Evolutionary conservation across 805 yeast species (phyloP).

Genomic region (Schwanniomyces vanrijiae): DNA sequence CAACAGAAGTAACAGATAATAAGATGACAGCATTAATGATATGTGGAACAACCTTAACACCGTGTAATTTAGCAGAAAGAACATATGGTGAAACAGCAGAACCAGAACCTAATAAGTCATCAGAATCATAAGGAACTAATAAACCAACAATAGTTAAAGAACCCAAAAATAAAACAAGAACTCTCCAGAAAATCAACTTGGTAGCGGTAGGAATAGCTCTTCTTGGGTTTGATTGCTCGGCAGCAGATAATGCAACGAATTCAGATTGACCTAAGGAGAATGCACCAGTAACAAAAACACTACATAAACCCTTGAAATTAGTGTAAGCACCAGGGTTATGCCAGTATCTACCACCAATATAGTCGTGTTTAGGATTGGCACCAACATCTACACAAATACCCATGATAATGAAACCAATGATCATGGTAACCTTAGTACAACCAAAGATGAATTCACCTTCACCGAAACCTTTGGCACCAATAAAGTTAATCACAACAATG

Average conservation of each 20-base stretch:
- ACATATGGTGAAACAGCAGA: constrained; percentile 44
- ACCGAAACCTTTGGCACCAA: constrained; percentile 49
- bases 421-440: constrained; percentile 33
- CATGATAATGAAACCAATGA: constrained; percentile 41
- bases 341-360: constrained; percentile 33
- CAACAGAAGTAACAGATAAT: constrained; percentile 42
- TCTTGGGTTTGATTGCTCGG: constrained; percentile 26
- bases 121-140: constrained; percentile 36
- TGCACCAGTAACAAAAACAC: constrained; percentile 32
- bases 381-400: constrained; percentile 41
- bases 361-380: constrained; percentile 32
- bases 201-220: constrained; percentile 42
- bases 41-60: constrained; percentile 38
- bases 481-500: constrained; percentile 44
- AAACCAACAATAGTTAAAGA: constrained; percentile 39
- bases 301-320: constrained; percentile 29
- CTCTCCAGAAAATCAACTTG: constrained; percentile 40
- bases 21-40: constrained; percentile 43
- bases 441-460: constrained; percentile 44
- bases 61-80: constrained; percentile 41
- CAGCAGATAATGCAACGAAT: constrained; percentile 30
- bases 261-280: constrained; percentile 35
- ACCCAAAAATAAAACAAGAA: constrained; percentile 39
- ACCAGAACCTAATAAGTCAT: constrained; percentile 33
- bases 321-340: constrained; percentile 30